Evolutionary conservation across 208 protist genomes (phyloP).

Genomic region (Leishmania tarentolae): DNA sequence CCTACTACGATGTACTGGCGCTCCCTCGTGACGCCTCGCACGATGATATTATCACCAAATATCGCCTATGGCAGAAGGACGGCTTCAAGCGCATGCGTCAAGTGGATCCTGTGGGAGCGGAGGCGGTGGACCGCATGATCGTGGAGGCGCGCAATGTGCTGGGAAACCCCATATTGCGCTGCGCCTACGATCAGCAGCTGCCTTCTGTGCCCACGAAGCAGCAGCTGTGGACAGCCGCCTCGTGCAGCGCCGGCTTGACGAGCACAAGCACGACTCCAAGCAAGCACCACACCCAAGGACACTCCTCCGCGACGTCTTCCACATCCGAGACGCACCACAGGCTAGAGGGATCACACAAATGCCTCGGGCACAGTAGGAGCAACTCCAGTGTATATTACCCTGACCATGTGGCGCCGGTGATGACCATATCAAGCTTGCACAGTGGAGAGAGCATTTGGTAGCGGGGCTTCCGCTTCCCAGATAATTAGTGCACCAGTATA

Average conservation of each 20-base stretch:
- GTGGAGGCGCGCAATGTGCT: conserved; percentile 87
- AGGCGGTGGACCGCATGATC: conserved; percentile 68
- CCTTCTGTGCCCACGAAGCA: conserved; percentile 18
- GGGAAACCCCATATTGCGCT: conserved; percentile 56
- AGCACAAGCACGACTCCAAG: conserved; percentile 36
- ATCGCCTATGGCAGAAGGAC: conserved; percentile 61
- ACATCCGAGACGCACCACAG: conserved; percentile 17
- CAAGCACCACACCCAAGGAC: conserved; percentile 38
- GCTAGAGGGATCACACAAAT: conserved; percentile 3
- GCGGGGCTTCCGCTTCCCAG: not conserved
- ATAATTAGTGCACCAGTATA: not conserved
- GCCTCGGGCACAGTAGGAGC: conserved; percentile 21
- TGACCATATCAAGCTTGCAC: conserved; percentile 28
- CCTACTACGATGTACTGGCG: conserved; percentile 84
- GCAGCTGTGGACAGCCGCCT: conserved; percentile 27
- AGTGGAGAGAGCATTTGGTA: conserved; percentile 28
- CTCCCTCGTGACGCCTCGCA: conserved; percentile 44
- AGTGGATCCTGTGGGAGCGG: conserved; percentile 55
- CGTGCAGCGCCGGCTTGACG: not conserved
- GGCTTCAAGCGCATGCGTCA: conserved; percentile 64
- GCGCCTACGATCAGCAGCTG: conserved; percentile 70
- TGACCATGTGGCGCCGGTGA: conserved; percentile 13
- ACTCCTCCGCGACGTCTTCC: conserved; percentile 37
- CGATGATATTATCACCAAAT: conserved; percentile 59
- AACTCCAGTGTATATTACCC: conserved; percentile 26